Percentiles rank a stretch among this genome's conserved stretches.
Conservation (phyloP, 192 early-diverging fungal species). For the Coemansia sp. region DNA sequence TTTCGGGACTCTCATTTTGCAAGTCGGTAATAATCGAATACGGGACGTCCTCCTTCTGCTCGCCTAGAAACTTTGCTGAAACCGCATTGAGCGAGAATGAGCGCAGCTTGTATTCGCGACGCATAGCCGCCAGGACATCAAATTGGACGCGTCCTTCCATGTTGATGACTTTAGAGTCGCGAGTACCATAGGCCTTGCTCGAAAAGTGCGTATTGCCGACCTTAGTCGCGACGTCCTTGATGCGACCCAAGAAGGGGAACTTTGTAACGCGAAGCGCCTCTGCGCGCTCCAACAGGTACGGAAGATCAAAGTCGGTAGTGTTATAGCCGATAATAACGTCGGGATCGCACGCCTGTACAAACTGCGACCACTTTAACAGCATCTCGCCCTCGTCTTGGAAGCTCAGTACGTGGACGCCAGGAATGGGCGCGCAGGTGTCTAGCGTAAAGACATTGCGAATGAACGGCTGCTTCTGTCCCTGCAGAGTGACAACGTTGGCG, state of each 20-base stretch:
- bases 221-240: constrained; percentile 49
- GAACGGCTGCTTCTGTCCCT: constrained; percentile 88
- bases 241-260: constrained; percentile 87
- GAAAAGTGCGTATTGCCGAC: constrained; percentile 65
- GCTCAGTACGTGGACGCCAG: constrained; percentile 82
- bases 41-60: constrained; percentile 99
- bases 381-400: constrained; percentile 82
- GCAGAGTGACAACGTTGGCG: constrained; percentile 90
- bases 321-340: constrained; percentile 97
- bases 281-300: constrained; percentile 92
- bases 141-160: constrained; percentile 92
- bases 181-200: constrained; percentile 92
- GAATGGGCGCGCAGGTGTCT: constrained; percentile 89
- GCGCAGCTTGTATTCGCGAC: constrained; percentile 93
- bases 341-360: constrained; percentile 85
- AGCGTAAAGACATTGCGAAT: constrained; percentile 95
- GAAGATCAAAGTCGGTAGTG: constrained; percentile 96
- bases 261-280: constrained; percentile 69
- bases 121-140: constrained; percentile 93
- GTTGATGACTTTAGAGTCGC: constrained; percentile 88
- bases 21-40: constrained; percentile 98
- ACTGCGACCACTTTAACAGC: constrained; percentile 83
- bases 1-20: constrained; percentile 95
- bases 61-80: constrained; percentile 91
- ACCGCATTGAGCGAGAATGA: constrained; percentile 97